Percentiles rank a stretch among this genome's conserved stretches.
Evolutionary conservation across 768 basidiomycete species (phyloP).

Genomic region (Candolleomyces eurysporus): DNA sequence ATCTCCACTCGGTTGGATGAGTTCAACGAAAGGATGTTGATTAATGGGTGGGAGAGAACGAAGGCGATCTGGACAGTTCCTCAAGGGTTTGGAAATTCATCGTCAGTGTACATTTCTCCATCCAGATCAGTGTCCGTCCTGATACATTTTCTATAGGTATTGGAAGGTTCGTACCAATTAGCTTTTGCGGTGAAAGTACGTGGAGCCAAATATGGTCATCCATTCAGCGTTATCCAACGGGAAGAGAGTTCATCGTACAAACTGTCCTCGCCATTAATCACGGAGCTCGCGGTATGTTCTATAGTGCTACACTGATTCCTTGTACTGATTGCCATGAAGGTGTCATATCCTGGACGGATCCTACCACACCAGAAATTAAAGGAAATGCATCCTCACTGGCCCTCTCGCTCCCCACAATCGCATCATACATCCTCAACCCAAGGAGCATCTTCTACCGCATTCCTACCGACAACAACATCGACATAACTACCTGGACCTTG

Average conservation of each 20-base stretch:
- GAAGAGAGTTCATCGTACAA: slow-evolving; percentile 67
- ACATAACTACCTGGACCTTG: slow-evolving; percentile 51
- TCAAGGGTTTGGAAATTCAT: slow-evolving; percentile 68
- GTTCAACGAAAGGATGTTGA: slow-evolving; percentile 55
- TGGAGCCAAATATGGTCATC: not conserved
- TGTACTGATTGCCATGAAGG: slow-evolving; percentile 19
- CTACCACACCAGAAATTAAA: slow-evolving; percentile 53
- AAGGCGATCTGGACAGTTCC: slow-evolving; percentile 80
- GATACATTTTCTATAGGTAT: too few relatives aligned
- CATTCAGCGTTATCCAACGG: slow-evolving; percentile 53
- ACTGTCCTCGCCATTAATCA: slow-evolving; percentile 69
- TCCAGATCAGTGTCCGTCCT: not conserved
- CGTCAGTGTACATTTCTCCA: slow-evolving; percentile 31
- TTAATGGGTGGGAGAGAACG: slow-evolving; percentile 65
- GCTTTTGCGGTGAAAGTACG: too few relatives aligned
- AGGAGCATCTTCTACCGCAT: slow-evolving; percentile 35
- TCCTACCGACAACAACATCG: slow-evolving; percentile 38
- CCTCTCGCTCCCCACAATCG: slow-evolving; percentile 41
- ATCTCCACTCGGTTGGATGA: slow-evolving; percentile 66
- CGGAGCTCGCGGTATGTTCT: slow-evolving; percentile 59
- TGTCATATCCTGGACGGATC: slow-evolving; percentile 55
- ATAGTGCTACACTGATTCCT: too few relatives aligned
- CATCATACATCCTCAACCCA: slow-evolving; percentile 45
- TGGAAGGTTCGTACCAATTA: too few relatives aligned
- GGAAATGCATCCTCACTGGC: slow-evolving; percentile 49